A percentile compares a stretch with the other conserved stretches of the same genome.
Conservation (phyloP, 805 yeast species). For the Suhomyces xylopsoci region DNA sequence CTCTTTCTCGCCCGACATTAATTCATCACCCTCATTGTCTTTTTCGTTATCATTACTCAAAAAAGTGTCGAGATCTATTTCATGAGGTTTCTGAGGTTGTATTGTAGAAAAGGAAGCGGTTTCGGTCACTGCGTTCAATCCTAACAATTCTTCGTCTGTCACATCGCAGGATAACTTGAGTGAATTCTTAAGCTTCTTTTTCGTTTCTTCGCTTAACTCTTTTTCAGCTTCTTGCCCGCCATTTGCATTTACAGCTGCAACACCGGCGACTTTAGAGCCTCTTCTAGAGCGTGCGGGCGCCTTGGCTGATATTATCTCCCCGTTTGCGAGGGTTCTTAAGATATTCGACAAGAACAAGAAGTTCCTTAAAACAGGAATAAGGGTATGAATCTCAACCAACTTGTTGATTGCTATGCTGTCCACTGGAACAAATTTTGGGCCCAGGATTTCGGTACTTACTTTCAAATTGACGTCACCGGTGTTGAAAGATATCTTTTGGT, state of each 20-base stretch:
- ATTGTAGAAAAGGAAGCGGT: conserved; percentile 17
- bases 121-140: conserved; percentile 30
- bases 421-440: conserved; percentile 22
- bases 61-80: conserved; percentile 23
- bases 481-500: background rate
- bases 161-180: conserved; percentile 35
- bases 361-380: conserved; percentile 32
- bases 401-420: conserved; percentile 19
- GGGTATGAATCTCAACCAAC: conserved; percentile 21
- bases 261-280: conserved; percentile 4
- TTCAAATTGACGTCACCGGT: background rate
- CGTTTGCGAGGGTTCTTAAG: conserved; percentile 3
- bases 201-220: conserved; percentile 20
- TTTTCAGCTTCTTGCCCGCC: conserved; percentile 4
- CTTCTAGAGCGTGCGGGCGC: conserved; percentile 1
- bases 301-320: background rate
- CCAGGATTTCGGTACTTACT: conserved; percentile 5
- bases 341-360: conserved; percentile 26
- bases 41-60: conserved; percentile 10
- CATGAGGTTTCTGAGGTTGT: conserved; percentile 13
- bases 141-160: conserved; percentile 38
- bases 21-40: background rate
- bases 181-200: conserved; percentile 31
- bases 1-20: background rate
- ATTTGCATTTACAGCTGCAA: background rate